Evolutionary conservation across 306 rosid genomes (phyloP), one percentile per base, ranked within the genome.

Genomic region (Vigna angularis): DNA sequence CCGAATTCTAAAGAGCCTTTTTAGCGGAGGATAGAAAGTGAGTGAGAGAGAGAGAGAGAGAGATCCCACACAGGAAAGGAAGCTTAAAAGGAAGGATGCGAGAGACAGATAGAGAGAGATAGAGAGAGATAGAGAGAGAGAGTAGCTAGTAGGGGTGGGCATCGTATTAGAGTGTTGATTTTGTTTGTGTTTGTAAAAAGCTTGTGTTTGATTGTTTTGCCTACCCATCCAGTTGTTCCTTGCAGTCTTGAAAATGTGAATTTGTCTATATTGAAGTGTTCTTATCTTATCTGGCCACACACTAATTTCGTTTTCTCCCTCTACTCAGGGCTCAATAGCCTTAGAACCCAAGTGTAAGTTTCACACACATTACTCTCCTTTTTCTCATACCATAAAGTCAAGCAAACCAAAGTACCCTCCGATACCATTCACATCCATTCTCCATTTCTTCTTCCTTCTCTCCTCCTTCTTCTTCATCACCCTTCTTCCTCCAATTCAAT

Each of bases 261-360:
- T 83, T 90, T 90, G 97, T 89, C 92, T 69, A 88, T 88, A 83
- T 82, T 79, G 79, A 81, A 70, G 72, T 86, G 73, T 86, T 87
- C 87, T 84, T 78, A 84, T 88, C 85, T 79, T 59, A 73, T 66
- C 69, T 80, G 70, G 1, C 58, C 77, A 58, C 49, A 64, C 84
- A 67, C 66, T 47, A 73, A 79, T 80, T 66, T 79, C 79, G 38
- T 80, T 83, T 81, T 78, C 86, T 86, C 65, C 48, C 61, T 52
- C 53, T 14, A 42, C 53, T 5, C 17, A 5, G 78, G 76, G 51
- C 83, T 77, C 72, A 49, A 45, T 45, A 13, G 64, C 32, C 36
- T 57, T 34, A 11, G 16, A 30, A 65, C 17, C 59, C 57, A 42
- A 40, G 80, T 74, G 83, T 74, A 76, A 78, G 84, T 82, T 77